Percentiles rank a stretch among this genome's conserved stretches.
These are phyloP conservation scores for Lasiodiplodia hormozganensis DNA, from an alignment of 2,329 filamentous ascomycete species.

Conservation along the genomic window DNA sequence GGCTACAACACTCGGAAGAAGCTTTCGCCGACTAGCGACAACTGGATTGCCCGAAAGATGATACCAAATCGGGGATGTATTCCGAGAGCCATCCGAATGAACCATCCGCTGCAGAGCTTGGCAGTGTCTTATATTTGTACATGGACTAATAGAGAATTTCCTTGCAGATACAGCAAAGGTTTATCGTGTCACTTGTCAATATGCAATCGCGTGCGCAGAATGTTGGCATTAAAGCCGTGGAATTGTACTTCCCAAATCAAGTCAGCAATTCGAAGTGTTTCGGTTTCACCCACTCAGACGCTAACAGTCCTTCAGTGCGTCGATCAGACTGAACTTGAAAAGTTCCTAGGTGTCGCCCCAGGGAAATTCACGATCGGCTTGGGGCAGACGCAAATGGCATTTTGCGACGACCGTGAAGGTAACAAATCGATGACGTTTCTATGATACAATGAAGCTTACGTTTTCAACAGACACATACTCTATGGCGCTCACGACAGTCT, in stretches of 20 bases:
- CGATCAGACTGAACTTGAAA: not conserved
- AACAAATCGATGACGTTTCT: too few species aligned
- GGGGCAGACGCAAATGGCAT: not conserved
- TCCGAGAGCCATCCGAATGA: too few species aligned
- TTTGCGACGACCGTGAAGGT: not conserved
- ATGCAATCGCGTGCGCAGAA: not conserved
- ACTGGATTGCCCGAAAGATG: too few species aligned
- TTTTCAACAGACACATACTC: too few species aligned
- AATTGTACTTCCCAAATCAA: not conserved
- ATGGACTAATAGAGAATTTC: slow-evolving; percentile 29
- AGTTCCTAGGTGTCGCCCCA: not conserved
- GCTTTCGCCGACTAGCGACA: too few species aligned
- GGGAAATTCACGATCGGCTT: not conserved
- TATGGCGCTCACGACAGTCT: slow-evolving; percentile 30
- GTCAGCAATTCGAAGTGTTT: not conserved
- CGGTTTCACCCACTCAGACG: not conserved
- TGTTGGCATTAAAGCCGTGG: not conserved
- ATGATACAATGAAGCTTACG: too few species aligned
- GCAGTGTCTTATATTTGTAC: too few species aligned
- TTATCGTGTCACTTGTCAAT: not conserved
- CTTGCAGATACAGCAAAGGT: not conserved
- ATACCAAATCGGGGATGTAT: too few species aligned
- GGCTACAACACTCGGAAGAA: too few species aligned
- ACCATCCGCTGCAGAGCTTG: too few species aligned
- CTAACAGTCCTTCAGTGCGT: not conserved